Evolutionary conservation across 495 filamentous ascomycete genomes (phyloP), one percentile per base, ranked within the genome.

Genomic region (Arthonia radiata): DNA sequence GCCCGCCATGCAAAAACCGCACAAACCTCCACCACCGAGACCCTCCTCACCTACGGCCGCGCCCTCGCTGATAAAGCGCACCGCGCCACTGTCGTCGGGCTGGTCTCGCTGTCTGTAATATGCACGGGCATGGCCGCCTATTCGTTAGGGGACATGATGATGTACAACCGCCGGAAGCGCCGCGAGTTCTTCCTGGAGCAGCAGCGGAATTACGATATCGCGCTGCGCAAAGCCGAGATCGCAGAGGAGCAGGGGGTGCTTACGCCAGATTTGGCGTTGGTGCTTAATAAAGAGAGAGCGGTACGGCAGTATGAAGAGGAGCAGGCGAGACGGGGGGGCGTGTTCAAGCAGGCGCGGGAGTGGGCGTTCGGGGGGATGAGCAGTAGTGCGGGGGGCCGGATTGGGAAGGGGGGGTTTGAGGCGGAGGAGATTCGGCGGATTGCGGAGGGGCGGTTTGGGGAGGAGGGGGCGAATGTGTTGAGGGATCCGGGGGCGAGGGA

Each of bases 11-110:
- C 77, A 9, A 64, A 66, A 48, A 47, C 60, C 39, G 68, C 67
- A 21, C 54, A 70, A 48, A 49, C 67, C 18, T 64, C 64, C 9
- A 52, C 48, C 12, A 61, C 81, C 37, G 83, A 94, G 46, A 50
- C 52, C 30, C 42, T 75, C 25, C 59, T 90, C 31, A 56, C 68
- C 21, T 43, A 50, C 13, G 75, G 80, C 18, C 49, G 86, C 23
- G 50, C 61, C 15, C 65, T 71, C 46, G 81, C 86, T 22, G 83
- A 97, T 49, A 59, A 59, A 31, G 78, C 76, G 3, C 86, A 97
- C 50, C 67, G 71, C 38, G 49, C 67, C 26, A 75, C 76, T 17
- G 70, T 80, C 4, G 54, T 71, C 35, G 57, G 60, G 14, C 46
- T 97, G 41, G 73, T 97, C 41, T 62, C 61, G 15, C 64, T 76